These are phyloP conservation scores for Veloporphyrellus conicus DNA, from an alignment of 1,284 basidiomycete genomes.

Conservation along the genomic window DNA sequence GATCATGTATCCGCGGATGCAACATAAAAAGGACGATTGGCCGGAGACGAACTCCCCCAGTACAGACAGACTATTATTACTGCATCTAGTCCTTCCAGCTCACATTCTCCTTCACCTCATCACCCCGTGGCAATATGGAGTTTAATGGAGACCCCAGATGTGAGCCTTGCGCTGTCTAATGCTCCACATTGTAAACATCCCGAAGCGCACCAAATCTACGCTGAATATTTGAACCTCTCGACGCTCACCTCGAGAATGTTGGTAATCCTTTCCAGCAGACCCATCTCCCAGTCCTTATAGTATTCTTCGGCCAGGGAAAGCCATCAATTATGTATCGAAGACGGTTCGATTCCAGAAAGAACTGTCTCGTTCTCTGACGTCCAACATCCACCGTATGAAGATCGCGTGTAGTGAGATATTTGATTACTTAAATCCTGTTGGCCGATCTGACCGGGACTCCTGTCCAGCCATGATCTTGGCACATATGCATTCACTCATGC, in stretches of 20 bases:
- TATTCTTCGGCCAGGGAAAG: background rate
- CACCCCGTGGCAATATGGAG: background rate
- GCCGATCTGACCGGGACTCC: background rate
- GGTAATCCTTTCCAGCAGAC: background rate
- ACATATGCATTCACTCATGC: background rate
- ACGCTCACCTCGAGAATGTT: background rate
- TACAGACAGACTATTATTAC: too few relatives aligned
- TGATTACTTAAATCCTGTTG: background rate
- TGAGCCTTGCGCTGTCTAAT: background rate
- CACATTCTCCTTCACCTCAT: background rate
- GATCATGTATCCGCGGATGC: too few relatives aligned
- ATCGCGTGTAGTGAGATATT: background rate
- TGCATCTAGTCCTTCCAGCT: too few relatives aligned
- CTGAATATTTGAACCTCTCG: background rate
- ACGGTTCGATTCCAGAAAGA: background rate
- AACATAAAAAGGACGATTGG: too few relatives aligned
- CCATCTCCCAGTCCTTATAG: background rate
- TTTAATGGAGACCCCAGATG: background rate
- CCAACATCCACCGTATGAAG: background rate
- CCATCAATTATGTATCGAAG: background rate
- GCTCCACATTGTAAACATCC: background rate
- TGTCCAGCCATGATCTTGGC: background rate
- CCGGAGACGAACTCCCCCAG: too few relatives aligned
- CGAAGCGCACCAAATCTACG: background rate
- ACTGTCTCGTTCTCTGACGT: background rate